phyloP scores from a whole-genome alignment of 192 early-diverging fungal species.

The Coemansia sp. region DNA sequence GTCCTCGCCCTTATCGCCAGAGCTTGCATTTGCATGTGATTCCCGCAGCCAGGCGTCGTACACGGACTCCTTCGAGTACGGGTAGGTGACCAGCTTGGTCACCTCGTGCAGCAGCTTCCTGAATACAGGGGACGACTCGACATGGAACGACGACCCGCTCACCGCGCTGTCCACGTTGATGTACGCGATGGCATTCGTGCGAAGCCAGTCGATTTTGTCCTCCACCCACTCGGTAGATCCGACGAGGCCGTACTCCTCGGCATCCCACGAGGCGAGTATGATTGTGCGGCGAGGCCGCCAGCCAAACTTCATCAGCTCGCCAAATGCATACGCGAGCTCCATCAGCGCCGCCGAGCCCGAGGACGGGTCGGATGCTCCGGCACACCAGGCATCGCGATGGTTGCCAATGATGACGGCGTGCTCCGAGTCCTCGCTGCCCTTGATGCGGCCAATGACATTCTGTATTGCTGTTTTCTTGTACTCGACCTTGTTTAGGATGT shows the following conservation, averaged over 20 bases:
- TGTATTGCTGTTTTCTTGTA: slow-evolving; percentile 52
- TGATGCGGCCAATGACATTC: slow-evolving; percentile 60
- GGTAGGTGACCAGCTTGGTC: slow-evolving; percentile 47
- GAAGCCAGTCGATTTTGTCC: slow-evolving; percentile 53
- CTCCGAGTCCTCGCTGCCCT: slow-evolving; percentile 51
- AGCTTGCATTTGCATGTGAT: not conserved
- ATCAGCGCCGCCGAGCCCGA: slow-evolving; percentile 59
- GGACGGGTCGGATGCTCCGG: slow-evolving; percentile 60
- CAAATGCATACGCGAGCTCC: slow-evolving; percentile 52
- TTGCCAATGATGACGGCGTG: slow-evolving; percentile 57
- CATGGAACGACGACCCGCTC: slow-evolving; percentile 45
- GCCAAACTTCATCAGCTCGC: slow-evolving; percentile 53
- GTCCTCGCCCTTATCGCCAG: not conserved
- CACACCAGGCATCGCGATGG: slow-evolving; percentile 65
- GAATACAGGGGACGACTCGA: slow-evolving; percentile 51
- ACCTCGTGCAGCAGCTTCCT: slow-evolving; percentile 47
- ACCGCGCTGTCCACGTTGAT: slow-evolving; percentile 59
- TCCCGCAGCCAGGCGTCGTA: slow-evolving; percentile 53
- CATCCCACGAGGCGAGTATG: slow-evolving; percentile 62
- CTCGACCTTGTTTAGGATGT: slow-evolving; percentile 53
- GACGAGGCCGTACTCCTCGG: slow-evolving; percentile 59
- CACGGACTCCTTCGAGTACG: slow-evolving; percentile 40
- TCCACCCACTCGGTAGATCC: slow-evolving; percentile 70
- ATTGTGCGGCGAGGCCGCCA: slow-evolving; percentile 63
- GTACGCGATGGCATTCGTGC: slow-evolving; percentile 52